Evolutionary conservation across 2,329 filamentous ascomycete genomes (phyloP), one percentile per base, ranked within the genome.

Genomic region (Ascochyta koolunga): DNA sequence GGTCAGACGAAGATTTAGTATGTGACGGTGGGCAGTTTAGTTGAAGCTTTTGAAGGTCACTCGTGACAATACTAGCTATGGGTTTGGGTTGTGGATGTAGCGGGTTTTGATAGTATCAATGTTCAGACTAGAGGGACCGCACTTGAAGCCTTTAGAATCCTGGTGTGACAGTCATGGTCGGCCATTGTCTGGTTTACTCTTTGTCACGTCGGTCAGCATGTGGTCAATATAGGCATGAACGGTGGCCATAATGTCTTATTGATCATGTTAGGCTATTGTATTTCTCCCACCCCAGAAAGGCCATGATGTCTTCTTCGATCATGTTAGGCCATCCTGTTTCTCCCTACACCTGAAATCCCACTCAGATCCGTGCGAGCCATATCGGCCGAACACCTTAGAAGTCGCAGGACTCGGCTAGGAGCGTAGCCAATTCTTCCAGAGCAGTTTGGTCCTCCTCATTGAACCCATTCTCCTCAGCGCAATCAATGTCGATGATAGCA

Each of bases 401-500:
- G 49, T 75, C 72, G 37, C 72, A 75, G 2, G 70, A 60, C 27
- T 64, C 51, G 1, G 72, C 70, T 39, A 76, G 50, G 18, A 75
- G 36, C 31, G 57, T 40, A 2, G 73, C 73, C 66, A 93, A 74
- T 64, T 83, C 77, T 73, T 93, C 89, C 54, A 95, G 72, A 61
- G 83, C 83, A 56, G 69, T 72, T 73, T 81, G 80, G 71, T 95
- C 90, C 38, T 86, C 82, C 54, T 84, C 80, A 61, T 90, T 85
- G 61, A 93, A 93, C 0, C 89, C 89, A 13, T 82, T 75, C 46
- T 82, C 61, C 31, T 82, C 84, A 1, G 86, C 84, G 68, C 90
- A 93, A 72, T 95, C 90, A 21, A 93, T 80, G 67, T 95, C 90
- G 55, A 95, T 90, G 59, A 93, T 89, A 2, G 86, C 89, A 19